Percentiles rank a stretch among this genome's conserved stretches.
phyloP scores from a whole-genome alignment of 225 moss, liverwort and hornwort species.

The Neckera pumila region DNA sequence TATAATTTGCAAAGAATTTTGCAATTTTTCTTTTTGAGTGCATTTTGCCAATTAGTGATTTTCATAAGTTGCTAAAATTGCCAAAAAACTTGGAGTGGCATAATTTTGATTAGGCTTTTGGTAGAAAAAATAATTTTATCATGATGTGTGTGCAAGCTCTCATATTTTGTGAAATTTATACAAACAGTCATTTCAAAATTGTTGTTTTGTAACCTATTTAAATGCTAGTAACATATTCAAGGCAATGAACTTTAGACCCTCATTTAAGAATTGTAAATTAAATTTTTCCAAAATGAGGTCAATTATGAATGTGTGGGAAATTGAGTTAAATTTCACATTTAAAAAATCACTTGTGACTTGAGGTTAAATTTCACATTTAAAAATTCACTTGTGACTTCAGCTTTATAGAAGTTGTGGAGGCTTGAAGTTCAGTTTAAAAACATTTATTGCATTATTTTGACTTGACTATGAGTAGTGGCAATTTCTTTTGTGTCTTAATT shows the following conservation, averaged over 20 bases:
- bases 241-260: too few relatives aligned
- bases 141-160: background rate
- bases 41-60: background rate
- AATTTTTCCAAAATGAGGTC: too few relatives aligned
- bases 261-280: too few relatives aligned
- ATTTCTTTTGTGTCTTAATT: background rate
- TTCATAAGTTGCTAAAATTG: background rate
- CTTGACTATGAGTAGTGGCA: background rate
- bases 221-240: too few relatives aligned
- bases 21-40: background rate
- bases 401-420: too few relatives aligned
- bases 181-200: background rate
- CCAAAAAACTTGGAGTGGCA: background rate
- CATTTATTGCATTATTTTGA: background rate
- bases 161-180: background rate
- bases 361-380: too few relatives aligned
- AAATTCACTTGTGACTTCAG: too few relatives aligned
- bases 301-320: too few relatives aligned
- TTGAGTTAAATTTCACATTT: too few relatives aligned
- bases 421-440: background rate
- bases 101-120: background rate
- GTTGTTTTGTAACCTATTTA: fast-evolving
- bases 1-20: background rate
- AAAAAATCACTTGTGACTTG: too few relatives aligned
- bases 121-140: background rate